Evolutionary conservation across 768 basidiomycete species (phyloP).

Genomic region (Macrolepiota albuminosa): DNA sequence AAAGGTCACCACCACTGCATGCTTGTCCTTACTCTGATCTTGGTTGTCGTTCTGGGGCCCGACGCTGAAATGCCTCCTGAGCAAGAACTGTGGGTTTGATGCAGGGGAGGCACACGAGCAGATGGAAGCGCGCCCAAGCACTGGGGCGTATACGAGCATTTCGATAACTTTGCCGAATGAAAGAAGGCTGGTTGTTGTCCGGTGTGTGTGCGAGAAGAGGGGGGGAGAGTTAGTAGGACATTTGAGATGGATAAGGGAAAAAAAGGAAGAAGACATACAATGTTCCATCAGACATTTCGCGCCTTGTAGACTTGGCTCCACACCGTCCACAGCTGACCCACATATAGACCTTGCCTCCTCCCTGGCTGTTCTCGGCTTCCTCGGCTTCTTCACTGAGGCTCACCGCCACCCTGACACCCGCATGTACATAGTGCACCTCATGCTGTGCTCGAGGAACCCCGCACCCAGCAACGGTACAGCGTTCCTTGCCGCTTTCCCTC

Average conservation of each 20-base stretch:
- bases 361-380: too few relatives aligned
- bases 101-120: neutral
- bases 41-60: too few relatives aligned
- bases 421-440: neutral
- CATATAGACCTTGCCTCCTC: neutral
- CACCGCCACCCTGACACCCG: neutral
- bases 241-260: neutral
- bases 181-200: conserved; percentile 31
- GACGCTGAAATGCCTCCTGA: conserved; percentile 26
- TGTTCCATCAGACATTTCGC: conserved; percentile 32
- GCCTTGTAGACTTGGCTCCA: neutral
- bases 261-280: conserved; percentile 35
- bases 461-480: too few relatives aligned
- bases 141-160: conserved; percentile 42
- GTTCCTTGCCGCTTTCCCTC: too few relatives aligned
- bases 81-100: conserved; percentile 22
- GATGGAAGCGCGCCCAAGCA: conserved; percentile 18
- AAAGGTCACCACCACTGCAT: neutral
- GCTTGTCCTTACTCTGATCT: too few relatives aligned
- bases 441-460: neutral
- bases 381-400: too few relatives aligned
- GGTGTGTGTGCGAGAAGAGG: too few relatives aligned
- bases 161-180: conserved; percentile 59
- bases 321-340: neutral
- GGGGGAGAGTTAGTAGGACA: neutral